These are phyloP conservation scores for Phylloboletellus chloephorus DNA, from an alignment of 1,284 basidiomycete species.

Conservation along the genomic window DNA sequence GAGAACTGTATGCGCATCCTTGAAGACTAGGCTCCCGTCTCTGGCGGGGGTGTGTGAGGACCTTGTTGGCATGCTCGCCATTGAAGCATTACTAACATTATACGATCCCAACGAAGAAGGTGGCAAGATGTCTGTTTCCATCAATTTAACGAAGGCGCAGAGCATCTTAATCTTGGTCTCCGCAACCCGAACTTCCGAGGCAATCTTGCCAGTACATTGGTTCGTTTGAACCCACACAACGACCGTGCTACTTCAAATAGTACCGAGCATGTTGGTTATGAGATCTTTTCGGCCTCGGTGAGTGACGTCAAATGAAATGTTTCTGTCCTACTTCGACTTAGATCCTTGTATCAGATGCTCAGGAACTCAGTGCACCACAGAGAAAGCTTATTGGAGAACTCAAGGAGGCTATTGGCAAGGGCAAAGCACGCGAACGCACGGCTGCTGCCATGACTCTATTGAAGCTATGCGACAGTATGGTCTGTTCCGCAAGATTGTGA, in stretches of 20 bases:
- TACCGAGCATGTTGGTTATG: neutral
- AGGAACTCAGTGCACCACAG: neutral
- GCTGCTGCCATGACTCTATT: conserved; percentile 9
- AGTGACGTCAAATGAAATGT: neutral
- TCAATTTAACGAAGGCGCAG: too few relatives aligned
- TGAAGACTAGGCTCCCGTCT: conserved; percentile 3
- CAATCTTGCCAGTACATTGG: conserved; percentile 1
- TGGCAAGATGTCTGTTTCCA: neutral
- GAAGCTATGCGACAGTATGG: conserved; percentile 8
- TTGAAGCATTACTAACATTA: conserved; percentile 1
- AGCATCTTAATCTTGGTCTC: neutral
- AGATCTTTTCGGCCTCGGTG: conserved; percentile 9
- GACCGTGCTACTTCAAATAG: neutral
- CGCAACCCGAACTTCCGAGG: neutral
- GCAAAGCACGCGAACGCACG: neutral
- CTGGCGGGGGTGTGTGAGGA: neutral
- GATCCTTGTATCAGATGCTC: neutral
- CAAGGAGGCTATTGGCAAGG: neutral
- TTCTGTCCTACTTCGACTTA: neutral
- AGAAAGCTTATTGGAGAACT: neutral
- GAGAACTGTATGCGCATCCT: neutral
- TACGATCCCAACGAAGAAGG: neutral
- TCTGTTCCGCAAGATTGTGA: too few relatives aligned
- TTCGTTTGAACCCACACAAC: neutral
- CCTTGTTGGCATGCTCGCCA: neutral